These are phyloP conservation scores for Solanum chacoense DNA, from an alignment of 305 asterid genomes.

Conservation along the genomic window DNA sequence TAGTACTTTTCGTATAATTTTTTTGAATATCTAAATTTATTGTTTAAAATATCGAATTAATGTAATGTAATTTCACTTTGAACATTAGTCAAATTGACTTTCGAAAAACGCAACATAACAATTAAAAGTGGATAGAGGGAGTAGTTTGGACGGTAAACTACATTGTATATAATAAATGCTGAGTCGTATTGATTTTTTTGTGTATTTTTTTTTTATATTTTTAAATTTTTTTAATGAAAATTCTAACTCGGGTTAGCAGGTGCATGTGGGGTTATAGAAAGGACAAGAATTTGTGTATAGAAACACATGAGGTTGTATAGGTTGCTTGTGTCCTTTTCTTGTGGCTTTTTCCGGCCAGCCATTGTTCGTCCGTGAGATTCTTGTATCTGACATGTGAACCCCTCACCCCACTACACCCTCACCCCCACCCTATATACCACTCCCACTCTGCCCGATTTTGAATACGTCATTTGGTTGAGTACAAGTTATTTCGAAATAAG, in stretches of 20 bases:
- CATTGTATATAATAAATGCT: neutral
- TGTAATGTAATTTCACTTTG: no score
- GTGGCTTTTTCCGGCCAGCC: slow-evolving; percentile 30
- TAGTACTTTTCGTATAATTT: no score
- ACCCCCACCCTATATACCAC: neutral
- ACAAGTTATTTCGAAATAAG: no score
- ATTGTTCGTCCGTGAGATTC: slow-evolving; percentile 33
- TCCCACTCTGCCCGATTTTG: neutral
- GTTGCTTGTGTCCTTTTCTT: slow-evolving; percentile 43
- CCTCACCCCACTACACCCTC: neutral
- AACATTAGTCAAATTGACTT: no score
- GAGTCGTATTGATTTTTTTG: neutral
- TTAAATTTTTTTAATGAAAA: neutral
- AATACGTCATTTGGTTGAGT: neutral
- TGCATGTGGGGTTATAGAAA: slow-evolving; percentile 14
- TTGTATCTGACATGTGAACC: slow-evolving; percentile 14
- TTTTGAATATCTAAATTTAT: no score
- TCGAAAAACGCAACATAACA: no score
- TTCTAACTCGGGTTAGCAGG: fast-evolving
- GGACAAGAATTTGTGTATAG: slow-evolving; percentile 37
- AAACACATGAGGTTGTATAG: slow-evolving; percentile 44
- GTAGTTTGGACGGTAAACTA: no score
- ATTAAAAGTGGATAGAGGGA: no score
- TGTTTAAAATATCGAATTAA: no score
- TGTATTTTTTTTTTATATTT: neutral